Evolutionary conservation across 495 filamentous ascomycete species (phyloP).

Genomic region (Saxophila tyrrhenica): DNA sequence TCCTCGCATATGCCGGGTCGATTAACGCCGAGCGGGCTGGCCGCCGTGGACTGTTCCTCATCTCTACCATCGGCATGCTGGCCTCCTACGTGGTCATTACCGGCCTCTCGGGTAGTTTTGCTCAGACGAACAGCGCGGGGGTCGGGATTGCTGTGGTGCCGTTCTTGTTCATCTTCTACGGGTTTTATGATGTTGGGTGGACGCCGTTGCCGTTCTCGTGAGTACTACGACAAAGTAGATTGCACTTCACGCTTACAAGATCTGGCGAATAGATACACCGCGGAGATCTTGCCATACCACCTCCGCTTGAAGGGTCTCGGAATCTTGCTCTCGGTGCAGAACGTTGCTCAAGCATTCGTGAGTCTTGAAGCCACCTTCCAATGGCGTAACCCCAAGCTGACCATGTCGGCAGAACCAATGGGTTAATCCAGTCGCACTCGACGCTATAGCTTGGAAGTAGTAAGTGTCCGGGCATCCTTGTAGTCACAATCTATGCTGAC

Average conservation of each 20-base stretch:
- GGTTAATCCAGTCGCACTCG: conserved; percentile 32
- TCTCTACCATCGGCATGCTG: conserved; percentile 10
- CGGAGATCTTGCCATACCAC: conserved; percentile 56
- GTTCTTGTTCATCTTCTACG: not conserved
- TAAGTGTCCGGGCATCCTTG: no score
- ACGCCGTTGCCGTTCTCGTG: conserved; percentile 43
- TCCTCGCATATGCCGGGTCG: conserved; percentile 3
- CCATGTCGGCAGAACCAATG: conserved; percentile 26
- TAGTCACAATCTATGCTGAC: no score
- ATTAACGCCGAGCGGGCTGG: conserved; percentile 7
- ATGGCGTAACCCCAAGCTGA: no score
- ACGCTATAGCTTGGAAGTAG: conserved; percentile 7
- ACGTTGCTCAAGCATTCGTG: not conserved
- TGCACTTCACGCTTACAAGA: no score
- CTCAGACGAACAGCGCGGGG: not conserved
- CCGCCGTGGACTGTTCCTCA: conserved; percentile 8
- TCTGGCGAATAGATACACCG: no score
- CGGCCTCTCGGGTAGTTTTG: conserved; percentile 24
- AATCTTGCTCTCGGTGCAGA: conserved; percentile 5
- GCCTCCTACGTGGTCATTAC: conserved; percentile 17
- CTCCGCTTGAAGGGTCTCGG: conserved; percentile 59
- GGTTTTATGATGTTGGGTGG: not conserved
- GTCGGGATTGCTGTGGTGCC: conserved; percentile 1
- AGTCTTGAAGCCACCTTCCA: no score
- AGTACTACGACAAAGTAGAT: no score